Conservation (phyloP, 306 rosid species). For the Ormosia emarginata region DNA sequence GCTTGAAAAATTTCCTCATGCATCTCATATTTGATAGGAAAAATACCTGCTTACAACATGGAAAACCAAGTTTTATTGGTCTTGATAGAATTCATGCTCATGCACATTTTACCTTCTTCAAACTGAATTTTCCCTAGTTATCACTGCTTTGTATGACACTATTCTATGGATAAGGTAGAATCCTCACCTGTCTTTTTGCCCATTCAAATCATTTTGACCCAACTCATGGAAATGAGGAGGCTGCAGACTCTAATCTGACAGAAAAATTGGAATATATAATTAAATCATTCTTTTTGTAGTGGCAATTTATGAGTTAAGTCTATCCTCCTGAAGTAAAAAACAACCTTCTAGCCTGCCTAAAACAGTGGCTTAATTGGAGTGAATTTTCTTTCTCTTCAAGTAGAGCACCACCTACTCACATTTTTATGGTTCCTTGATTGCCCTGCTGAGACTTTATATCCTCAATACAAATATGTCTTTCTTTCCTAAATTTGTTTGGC, state of each 20-base stretch:
- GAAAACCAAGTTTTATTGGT: neutral
- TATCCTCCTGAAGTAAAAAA: neutral
- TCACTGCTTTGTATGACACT: neutral
- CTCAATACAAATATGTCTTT: neutral
- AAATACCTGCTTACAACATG: neutral
- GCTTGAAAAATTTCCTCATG: neutral
- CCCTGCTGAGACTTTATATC: neutral
- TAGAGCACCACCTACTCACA: neutral
- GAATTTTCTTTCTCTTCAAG: neutral
- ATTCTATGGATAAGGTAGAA: neutral
- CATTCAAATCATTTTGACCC: neutral
- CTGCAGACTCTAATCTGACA: neutral
- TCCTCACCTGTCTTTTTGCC: neutral
- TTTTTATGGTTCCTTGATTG: neutral
- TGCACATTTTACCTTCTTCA: neutral
- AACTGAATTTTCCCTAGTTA: neutral
- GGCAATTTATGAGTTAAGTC: neutral
- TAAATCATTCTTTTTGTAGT: neutral
- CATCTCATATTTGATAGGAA: neutral
- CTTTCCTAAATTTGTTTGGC: neutral
- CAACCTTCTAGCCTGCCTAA: neutral
- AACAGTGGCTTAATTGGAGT: neutral
- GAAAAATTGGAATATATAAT: neutral
- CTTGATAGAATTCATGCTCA: neutral
- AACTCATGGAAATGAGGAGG: neutral